phyloP scores from a whole-genome alignment of 1,139 yeast genomes.

The Yamadazyma triangularis region DNA sequence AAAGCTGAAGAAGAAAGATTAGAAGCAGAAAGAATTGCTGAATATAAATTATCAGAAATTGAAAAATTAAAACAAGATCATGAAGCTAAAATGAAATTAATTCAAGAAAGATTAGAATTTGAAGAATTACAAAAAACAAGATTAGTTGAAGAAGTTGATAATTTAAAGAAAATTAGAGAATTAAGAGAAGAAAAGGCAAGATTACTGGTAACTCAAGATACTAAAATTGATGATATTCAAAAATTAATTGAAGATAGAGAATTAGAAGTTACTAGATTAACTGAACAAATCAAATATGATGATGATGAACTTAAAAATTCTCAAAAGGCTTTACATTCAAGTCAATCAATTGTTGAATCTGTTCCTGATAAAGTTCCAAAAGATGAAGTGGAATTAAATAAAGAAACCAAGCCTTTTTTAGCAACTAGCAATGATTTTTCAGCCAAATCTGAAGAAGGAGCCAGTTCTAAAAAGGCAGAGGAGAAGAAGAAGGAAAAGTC shows the following conservation, averaged over 20 bases:
- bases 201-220: slow-evolving; percentile 23
- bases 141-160: slow-evolving; percentile 34
- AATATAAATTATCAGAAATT: slow-evolving; percentile 29
- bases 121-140: slow-evolving; percentile 35
- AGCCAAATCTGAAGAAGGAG: slow-evolving; percentile 10
- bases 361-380: slow-evolving; percentile 13
- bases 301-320: slow-evolving; percentile 20
- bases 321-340: slow-evolving; percentile 13
- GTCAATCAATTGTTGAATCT: slow-evolving; percentile 11
- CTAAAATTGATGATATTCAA: slow-evolving; percentile 27
- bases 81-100: slow-evolving; percentile 25
- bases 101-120: slow-evolving; percentile 27
- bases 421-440: slow-evolving; percentile 22
- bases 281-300: slow-evolving; percentile 31
- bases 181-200: slow-evolving; percentile 37
- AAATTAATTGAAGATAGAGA: slow-evolving; percentile 34
- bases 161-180: slow-evolving; percentile 33
- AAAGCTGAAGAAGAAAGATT: slow-evolving; percentile 23
- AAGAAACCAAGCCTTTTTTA: slow-evolving; percentile 14
- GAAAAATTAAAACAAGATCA: slow-evolving; percentile 33
- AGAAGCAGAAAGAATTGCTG: slow-evolving; percentile 31
- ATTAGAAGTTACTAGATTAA: slow-evolving; percentile 29
- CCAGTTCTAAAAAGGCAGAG: slow-evolving; percentile 6
- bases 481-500: not conserved
- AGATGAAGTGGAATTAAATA: slow-evolving; percentile 10